Base-by-base conservation (phyloP, 2,329 filamentous ascomycete species). In the Sarocladium strictum region DNA sequence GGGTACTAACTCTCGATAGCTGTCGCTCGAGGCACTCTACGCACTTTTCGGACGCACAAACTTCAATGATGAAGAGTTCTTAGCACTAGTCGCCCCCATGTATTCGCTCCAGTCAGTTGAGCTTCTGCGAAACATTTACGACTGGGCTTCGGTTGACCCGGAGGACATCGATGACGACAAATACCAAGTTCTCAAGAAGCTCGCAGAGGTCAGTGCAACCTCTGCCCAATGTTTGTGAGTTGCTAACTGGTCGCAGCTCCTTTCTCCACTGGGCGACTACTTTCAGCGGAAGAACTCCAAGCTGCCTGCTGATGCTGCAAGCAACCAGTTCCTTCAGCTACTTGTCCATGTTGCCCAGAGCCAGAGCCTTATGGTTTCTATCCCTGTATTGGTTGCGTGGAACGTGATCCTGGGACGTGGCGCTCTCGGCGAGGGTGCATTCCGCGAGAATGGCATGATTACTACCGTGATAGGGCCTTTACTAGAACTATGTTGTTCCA, bases 371-470 rank as follows among this genome's bases (percentile, higher is more conserved):
- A 86, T 94, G 43, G 86, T 99, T 17, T 97, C 94, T 2, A 97
- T 97, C 62, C 93, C 94, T 2, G 85, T 95, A 10, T 78, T 99
- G 43, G 89, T 96, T 62, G 87, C 89, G 21, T 97, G 92, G 91
- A 91, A 88, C 9, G 88, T 87, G 60, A 76, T 97, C 51, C 76
- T 99, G 41, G 82, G 32, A 3, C 50, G 50, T 19, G 50, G 50
- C 21, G 29, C 32, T 17, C 29, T 38, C 5, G 32, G 32, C 10
- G 73, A 74, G 4, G 76, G 81, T 75, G 74, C 89, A 71, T 35
- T 51, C 27, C 47, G 47, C 29, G 47, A 51, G 17, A 51, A 15
- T 35, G 47, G 27, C 47, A 71, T 83, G 70, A 69, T 84, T 70
- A 69, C 81, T 71, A 59, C 67, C 63, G 77, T 89, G 61, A 84